Percentiles rank a stretch among this genome's conserved stretches.
phyloP scores from a whole-genome alignment of 306 rosid species.

The Myrica gale region DNA sequence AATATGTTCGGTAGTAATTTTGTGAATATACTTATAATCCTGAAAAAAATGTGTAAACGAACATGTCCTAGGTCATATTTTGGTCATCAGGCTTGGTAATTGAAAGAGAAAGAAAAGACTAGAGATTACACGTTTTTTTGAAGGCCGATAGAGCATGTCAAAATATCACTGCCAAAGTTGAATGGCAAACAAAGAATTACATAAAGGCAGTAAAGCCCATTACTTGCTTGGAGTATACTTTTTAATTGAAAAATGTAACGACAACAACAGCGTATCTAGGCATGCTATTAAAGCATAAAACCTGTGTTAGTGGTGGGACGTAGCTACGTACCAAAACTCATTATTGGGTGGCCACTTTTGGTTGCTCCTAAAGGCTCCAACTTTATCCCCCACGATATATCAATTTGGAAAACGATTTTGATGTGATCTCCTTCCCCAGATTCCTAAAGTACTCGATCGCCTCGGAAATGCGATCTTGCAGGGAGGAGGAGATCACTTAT shows the following conservation, averaged over 20 bases:
- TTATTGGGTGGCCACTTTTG: constrained; percentile 11
- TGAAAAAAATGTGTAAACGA: too few species aligned
- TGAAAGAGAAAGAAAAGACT: background rate
- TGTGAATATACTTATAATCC: too few species aligned
- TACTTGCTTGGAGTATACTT: background rate
- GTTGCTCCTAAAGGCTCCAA: constrained; percentile 2
- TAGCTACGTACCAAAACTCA: constrained; percentile 18
- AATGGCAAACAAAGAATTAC: background rate
- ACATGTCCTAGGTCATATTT: background rate
- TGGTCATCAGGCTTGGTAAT: background rate
- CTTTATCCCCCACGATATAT: constrained; percentile 2
- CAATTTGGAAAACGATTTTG: constrained; percentile 36
- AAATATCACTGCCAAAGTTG: background rate
- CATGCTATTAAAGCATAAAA: constrained; percentile 26
- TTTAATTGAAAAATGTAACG: constrained; percentile 8
- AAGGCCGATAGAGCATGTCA: background rate
- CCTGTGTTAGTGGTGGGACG: constrained; percentile 54
- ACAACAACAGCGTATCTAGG: background rate
- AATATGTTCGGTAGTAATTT: too few species aligned
- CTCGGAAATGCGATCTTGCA: too few species aligned
- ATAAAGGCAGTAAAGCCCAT: background rate
- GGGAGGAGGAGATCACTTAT: too few species aligned
- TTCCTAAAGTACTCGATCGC: background rate
- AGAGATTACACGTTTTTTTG: constrained; percentile 3
- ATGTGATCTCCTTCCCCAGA: constrained; percentile 16